Base-by-base conservation (phyloP, 306 rosid species). In the Sindora glabra region DNA sequence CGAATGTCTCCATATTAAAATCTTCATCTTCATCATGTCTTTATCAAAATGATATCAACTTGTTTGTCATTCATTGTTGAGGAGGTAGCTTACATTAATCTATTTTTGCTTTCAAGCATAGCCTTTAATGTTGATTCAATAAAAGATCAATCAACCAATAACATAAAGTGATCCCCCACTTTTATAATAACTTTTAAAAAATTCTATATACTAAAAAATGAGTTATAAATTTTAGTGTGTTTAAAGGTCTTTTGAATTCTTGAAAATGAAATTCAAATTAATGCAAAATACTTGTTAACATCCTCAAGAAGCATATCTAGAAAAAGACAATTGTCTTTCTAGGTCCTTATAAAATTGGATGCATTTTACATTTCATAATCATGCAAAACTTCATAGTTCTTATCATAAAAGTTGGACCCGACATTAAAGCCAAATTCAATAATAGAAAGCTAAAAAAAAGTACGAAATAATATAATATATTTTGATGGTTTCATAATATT, bases 111-210 rank as follows among this genome's bases (percentile, higher is more conserved):
- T 66, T 86, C 89, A 15, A 94, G 71, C 14, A 89, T 89, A 71
- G 96, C 99, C 72, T 80, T 94, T 73, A 94, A 77, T 27, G 97
- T 89, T n/a, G 99, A 78, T 47, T 94, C 99, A 13, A 95, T 94
- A 9, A 94, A 66, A 76, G 89, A 79, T 23, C 95, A 81, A 84
- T 94, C 97, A 64, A 94, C 94, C 76, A 94, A 74, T 51, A 94
- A 72, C 8, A 84, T 89, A 79, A 94, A 89, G 62, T 94, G 97
- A 68, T 94, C 99, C 32, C 97, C 99, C 99, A 94, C 86, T 52
- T 49, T 48, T 66, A 65, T 8, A 33, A 12, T 72, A 56, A 46
- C 59, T 65, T 64, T 36, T 29, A 54, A 48, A 54, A 56, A 62
- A 42, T 41, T 59, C 37, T 27, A 50, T 50, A 39, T 3, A 53